Evolutionary conservation across 805 yeast genomes (phyloP), one percentile per base, ranked within the genome.

Genomic region (Cyberlindnera mississippiensis): DNA sequence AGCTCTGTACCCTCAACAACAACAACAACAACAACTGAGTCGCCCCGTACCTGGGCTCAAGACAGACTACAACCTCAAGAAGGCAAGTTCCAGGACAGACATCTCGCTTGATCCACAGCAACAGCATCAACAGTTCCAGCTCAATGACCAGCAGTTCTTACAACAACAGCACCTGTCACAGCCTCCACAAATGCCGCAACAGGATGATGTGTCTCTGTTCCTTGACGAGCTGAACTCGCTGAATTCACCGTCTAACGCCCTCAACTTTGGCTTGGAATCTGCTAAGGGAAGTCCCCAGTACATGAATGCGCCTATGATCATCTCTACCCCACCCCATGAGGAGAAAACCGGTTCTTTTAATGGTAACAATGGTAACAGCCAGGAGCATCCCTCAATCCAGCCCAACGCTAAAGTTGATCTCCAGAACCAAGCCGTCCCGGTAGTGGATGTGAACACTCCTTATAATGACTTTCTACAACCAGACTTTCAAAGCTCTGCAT

Each of bases 11-110:
- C 36, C 38, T 28, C 43, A 38, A 4, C 47, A n/a, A 31, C 38
- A 37, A 31, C 43, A 38, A 4, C 47, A n/a, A 31, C 38, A 37
- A 31, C 42, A 40, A 4, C 38, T 32, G 6, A 35, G 46, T n/a
- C 46, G 50, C 17, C 48, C 51, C 3, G 55, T 49, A 2, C 51
- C 53, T 6, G 53, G 51, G 0, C 34, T 49, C 28, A 51, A 51
- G 28, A 28, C 44, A 1, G 49, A 40, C 34, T 49, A 49, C 34
- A 31, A 51, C 35, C 34, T 49, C 29, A 36, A 42, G 28, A 51
- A 35, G 37, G 52, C 50, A 1, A 38, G 44, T 16, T 45, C 53
- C 6, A 35, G 38, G 28, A 42, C 53, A 3, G 51, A 46, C 12
- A 37, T 49, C 36, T 26, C 33, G 12, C 16, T 34, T 17, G 33